A percentile compares a stretch with the other conserved stretches of the same genome.
phyloP scores from a whole-genome alignment of 2,329 filamentous ascomycete genomes.

The Metarhizium sp. region DNA sequence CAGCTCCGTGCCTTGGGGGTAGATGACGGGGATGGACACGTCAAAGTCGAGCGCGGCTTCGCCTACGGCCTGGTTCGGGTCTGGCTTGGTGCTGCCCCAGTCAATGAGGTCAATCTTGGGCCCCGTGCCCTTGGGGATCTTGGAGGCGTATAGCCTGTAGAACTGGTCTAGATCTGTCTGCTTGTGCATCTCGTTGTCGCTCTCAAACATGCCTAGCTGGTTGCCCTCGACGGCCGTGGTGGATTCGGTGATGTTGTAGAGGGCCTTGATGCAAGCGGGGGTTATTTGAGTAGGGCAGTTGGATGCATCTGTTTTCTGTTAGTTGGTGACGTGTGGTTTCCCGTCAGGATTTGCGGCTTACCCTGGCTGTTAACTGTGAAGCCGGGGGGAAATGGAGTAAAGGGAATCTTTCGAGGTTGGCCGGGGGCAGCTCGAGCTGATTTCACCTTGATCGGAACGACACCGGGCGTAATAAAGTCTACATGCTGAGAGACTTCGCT shows the following conservation, averaged over 20 bases:
- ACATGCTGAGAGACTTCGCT: conserved; percentile 25
- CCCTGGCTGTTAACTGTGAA: background rate
- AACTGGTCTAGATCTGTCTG: conserved; percentile 38
- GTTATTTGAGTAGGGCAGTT: conserved; percentile 45
- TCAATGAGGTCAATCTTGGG: conserved; percentile 36
- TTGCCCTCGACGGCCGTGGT: conserved; percentile 30
- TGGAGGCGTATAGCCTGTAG: conserved; percentile 32
- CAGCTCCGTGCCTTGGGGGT: conserved; percentile 40
- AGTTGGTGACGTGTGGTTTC: background rate
- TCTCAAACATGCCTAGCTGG: conserved; percentile 42
- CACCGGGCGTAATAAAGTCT: conserved; percentile 31
- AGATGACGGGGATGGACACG: conserved; percentile 40
- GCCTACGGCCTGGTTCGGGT: conserved; percentile 18
- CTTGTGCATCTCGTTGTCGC: conserved; percentile 39
- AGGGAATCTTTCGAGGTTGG: background rate
- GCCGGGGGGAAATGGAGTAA: background rate
- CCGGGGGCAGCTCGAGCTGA: background rate
- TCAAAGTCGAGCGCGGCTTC: conserved; percentile 46
- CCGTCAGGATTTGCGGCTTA: background rate
- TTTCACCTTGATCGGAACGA: conserved; percentile 7
- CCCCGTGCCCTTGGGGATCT: conserved; percentile 29
- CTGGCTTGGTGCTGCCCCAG: conserved; percentile 30
- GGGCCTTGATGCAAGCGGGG: conserved; percentile 41
- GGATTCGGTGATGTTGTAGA: conserved; percentile 36
- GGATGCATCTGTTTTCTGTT: background rate